Evolutionary conservation across 2,329 filamentous ascomycete genomes (phyloP).

Genomic region (Nigrospora sphaerica): DNA sequence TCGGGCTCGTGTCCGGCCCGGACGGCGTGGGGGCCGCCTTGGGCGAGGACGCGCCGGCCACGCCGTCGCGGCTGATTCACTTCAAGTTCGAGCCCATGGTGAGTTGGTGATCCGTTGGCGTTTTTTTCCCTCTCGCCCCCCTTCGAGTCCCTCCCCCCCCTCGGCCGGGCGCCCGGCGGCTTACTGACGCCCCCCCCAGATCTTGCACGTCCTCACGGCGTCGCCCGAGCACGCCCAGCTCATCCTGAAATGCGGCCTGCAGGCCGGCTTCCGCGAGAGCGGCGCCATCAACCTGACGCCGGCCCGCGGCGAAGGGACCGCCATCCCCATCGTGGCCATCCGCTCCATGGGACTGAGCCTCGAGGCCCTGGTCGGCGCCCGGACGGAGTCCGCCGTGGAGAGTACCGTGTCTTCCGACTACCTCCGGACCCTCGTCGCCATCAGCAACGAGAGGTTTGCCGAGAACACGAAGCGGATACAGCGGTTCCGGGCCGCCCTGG

Average conservation of each 20-base stretch:
- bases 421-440: conserved; percentile 55
- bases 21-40: conserved; percentile 12
- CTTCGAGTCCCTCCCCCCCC: too few species aligned
- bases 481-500: conserved; percentile 51
- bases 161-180: too few species aligned
- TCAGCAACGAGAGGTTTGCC: conserved; percentile 69
- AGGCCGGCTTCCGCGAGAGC: conserved; percentile 84
- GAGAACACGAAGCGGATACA: conserved; percentile 63
- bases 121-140: too few species aligned
- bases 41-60: not conserved
- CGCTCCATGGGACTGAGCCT: conserved; percentile 76
- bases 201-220: conserved; percentile 78
- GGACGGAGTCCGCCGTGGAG: conserved; percentile 29
- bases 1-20: conserved; percentile 25
- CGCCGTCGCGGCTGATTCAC: conserved; percentile 46
- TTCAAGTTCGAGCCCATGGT: conserved; percentile 97
- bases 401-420: conserved; percentile 59
- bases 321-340: conserved; percentile 72
- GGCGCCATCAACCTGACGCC: conserved; percentile 65
- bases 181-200: conserved; percentile 42
- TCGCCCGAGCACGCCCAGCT: conserved; percentile 68
- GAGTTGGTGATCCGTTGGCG: conserved; percentile 23
- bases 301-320: conserved; percentile 23
- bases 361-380: conserved; percentile 69
- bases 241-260: conserved; percentile 67